A percentile compares a stretch with the other conserved stretches of the same genome.
These are phyloP conservation scores for Populus hybrid DNA, from an alignment of 441 rosid species.

Conservation along the genomic window DNA sequence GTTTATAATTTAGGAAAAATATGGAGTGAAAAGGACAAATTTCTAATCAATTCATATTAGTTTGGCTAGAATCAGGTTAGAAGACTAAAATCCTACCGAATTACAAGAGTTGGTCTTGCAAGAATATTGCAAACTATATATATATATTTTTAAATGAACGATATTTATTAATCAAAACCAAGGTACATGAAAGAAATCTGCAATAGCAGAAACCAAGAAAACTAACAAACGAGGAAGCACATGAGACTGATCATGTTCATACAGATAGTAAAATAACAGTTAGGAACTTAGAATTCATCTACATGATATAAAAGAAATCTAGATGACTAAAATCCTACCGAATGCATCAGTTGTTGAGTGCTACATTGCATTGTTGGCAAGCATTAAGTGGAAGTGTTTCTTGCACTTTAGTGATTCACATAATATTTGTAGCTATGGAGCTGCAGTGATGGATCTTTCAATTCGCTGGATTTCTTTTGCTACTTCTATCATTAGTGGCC, in stretches of 20 bases:
- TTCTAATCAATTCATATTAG: not conserved
- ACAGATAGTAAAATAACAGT: not conserved
- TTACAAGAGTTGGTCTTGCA: not conserved
- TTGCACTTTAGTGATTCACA: not conserved
- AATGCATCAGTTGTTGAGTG: not conserved
- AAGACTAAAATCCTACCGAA: not conserved
- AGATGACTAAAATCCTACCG: too few species aligned
- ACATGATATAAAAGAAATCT: not conserved
- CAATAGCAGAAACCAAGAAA: not conserved
- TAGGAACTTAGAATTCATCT: not conserved
- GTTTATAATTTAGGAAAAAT: too few species aligned
- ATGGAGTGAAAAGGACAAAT: not conserved
- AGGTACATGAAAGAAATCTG: not conserved
- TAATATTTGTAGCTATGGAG: not conserved
- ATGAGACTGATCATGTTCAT: not conserved
- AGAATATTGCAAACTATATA: not conserved
- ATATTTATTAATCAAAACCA: not conserved
- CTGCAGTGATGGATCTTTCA: not conserved
- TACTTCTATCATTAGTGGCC: not conserved
- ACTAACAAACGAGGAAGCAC: not conserved
- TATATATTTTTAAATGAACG: not conserved
- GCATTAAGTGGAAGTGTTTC: not conserved
- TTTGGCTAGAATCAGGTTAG: not conserved
- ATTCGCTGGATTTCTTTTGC: not conserved
- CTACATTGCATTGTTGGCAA: not conserved